phyloP scores from a whole-genome alignment of 1,139 yeast genomes.

The Yamadazyma taylorii region DNA sequence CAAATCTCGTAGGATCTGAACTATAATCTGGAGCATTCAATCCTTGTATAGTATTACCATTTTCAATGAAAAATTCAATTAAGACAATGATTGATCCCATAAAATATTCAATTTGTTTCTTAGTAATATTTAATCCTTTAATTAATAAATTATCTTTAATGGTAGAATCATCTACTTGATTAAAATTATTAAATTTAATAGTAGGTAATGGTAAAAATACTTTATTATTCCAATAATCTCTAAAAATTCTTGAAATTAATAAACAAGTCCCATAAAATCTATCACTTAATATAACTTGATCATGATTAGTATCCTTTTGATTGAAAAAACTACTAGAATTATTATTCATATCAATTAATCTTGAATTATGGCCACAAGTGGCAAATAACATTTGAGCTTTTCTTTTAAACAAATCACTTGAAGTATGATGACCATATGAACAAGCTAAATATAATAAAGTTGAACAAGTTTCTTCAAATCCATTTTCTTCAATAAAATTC shows the following conservation, averaged over 20 bases:
- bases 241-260: slow-evolving; percentile 71
- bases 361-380: slow-evolving; percentile 55
- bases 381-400: slow-evolving; percentile 54
- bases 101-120: slow-evolving; percentile 60
- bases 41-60: slow-evolving; percentile 65
- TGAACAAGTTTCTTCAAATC: slow-evolving; percentile 76
- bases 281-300: slow-evolving; percentile 84
- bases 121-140: slow-evolving; percentile 48
- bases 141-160: slow-evolving; percentile 49
- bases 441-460: slow-evolving; percentile 83
- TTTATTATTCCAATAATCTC: slow-evolving; percentile 74
- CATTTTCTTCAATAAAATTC: slow-evolving; percentile 49
- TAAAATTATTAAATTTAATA: slow-evolving; percentile 39
- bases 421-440: slow-evolving; percentile 54
- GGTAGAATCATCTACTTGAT: slow-evolving; percentile 40
- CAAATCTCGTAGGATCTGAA: slow-evolving; percentile 48
- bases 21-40: slow-evolving; percentile 51
- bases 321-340: slow-evolving; percentile 8
- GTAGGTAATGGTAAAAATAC: slow-evolving; percentile 56
- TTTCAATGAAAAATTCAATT: slow-evolving; percentile 56
- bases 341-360: slow-evolving; percentile 30
- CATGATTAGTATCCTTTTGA: slow-evolving; percentile 30
- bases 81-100: slow-evolving; percentile 66
- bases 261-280: slow-evolving; percentile 90
- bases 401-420: slow-evolving; percentile 49